Conservation (phyloP, 2,329 filamentous ascomycete genomes). For the Penicillium sclerotigenum region DNA sequence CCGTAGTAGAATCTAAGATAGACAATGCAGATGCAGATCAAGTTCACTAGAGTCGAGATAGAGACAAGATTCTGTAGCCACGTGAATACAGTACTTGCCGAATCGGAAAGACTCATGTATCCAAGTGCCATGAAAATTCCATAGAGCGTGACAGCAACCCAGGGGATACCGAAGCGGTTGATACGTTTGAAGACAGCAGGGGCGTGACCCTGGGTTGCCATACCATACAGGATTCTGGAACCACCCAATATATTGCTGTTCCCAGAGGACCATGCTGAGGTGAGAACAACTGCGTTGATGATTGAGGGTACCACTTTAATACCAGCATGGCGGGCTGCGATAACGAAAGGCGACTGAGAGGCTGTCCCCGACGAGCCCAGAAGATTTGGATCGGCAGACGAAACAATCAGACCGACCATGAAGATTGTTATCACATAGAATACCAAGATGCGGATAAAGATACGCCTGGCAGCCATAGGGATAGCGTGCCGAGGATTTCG, state of each 20-base stretch:
- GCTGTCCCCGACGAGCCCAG: slow-evolving; percentile 48
- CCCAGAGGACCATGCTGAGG: slow-evolving; percentile 40
- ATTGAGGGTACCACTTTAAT: slow-evolving; percentile 29
- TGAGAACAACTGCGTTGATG: slow-evolving; percentile 23
- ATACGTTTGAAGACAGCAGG: slow-evolving; percentile 35
- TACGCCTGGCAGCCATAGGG: slow-evolving; percentile 51
- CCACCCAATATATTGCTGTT: slow-evolving; percentile 41
- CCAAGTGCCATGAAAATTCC: slow-evolving; percentile 58
- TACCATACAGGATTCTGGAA: slow-evolving; percentile 38
- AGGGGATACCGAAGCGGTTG: slow-evolving; percentile 53
- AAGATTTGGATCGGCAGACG: slow-evolving; percentile 47
- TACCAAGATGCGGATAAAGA: slow-evolving; percentile 53
- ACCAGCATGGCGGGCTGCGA: slow-evolving; percentile 48
- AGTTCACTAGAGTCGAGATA: slow-evolving; percentile 47
- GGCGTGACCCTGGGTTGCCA: slow-evolving; percentile 40
- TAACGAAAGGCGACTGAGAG: slow-evolving; percentile 39
- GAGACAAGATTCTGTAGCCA: slow-evolving; percentile 64
- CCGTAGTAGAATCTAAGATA: slow-evolving; percentile 54
- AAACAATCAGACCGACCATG: slow-evolving; percentile 44
- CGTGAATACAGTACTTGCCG: slow-evolving; percentile 58
- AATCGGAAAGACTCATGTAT: slow-evolving; percentile 60
- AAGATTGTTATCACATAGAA: slow-evolving; percentile 56
- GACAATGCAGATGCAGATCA: slow-evolving; percentile 57
- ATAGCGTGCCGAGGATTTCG: slow-evolving; percentile 50
- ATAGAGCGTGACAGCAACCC: slow-evolving; percentile 52